Base-by-base conservation (phyloP, 176 grass and related monocot species). In the Areca catechu region DNA sequence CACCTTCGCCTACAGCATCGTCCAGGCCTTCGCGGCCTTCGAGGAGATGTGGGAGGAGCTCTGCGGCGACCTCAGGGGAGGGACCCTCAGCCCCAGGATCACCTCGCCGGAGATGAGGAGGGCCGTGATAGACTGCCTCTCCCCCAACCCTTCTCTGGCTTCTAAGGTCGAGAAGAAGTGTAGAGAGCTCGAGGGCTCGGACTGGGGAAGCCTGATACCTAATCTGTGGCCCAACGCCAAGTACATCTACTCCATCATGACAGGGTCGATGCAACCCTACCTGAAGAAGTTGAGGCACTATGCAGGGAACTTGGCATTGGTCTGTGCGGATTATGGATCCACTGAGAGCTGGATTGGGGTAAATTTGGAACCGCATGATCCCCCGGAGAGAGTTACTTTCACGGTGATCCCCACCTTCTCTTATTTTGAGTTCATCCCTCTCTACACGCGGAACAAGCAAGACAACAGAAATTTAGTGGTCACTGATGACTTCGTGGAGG, bases 361-460 rank as follows among this genome's bases (percentile, higher is more conserved):
- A 24, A 72, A 72, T 22, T 24, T 62, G 58, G 49, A 72, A 6
- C 70, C 70, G 19, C 3, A 29, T 4, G 54, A 47, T 23, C 50
- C 58, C 4, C 50, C 70, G 16, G 58, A 72, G 27, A 62, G 16
- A 22, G 70, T 54, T 5, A 4, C 49, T 17, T 72, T 72, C 19
- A 62, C 70, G 0, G 27, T 62, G 18, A 24, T 72, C 19, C 70
- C 70, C 19, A 48, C 70, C 16, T 62, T 72, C 58, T 20, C 58
- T 62, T 72, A 72, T 50, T 72, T 72, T 7, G 70, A 72, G 58
- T 72, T 72, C 70, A 72, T 72, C 24, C 70, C 70, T 22, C 58
- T 72, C 23, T 50, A 15, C 58, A 20, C 21, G 51, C 71, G 16
- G 27, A 50, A 59, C 3, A 51, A 67, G 1, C n/a, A 19, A 10